Conservation (phyloP, 176 grass and related monocot species). For the Hordeum marinum region DNA sequence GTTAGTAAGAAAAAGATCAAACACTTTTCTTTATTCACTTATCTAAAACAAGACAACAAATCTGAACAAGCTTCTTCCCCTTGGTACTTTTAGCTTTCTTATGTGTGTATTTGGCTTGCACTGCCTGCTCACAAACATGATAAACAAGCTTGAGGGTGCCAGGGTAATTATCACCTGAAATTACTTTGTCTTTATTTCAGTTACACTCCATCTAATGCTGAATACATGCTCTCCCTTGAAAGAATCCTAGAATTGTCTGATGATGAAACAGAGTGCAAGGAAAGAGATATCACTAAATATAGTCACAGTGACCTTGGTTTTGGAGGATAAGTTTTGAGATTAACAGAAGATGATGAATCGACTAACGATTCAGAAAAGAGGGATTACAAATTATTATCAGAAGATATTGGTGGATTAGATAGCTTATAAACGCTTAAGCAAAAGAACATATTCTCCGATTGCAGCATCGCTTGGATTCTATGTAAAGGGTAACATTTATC, state of each 20-base stretch:
- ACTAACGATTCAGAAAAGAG: constrained; percentile 22
- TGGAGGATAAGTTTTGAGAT: constrained; percentile 27
- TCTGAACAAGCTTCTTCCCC: neutral
- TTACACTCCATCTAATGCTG: constrained; percentile 82
- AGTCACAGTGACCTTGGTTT: constrained; percentile 19
- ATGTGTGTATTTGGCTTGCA: neutral
- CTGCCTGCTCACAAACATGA: neutral
- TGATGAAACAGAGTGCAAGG: constrained; percentile 38
- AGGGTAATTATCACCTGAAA: neutral
- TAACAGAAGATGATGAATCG: constrained; percentile 30
- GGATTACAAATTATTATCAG: constrained; percentile 23
- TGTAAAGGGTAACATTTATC: constrained; percentile 57
- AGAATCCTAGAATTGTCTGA: constrained; percentile 62
- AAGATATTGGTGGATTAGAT: constrained; percentile 48
- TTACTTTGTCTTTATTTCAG: constrained; percentile 31
- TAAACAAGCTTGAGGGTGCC: neutral
- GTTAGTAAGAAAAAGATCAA: neutral
- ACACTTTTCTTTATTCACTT: neutral
- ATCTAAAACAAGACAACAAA: neutral
- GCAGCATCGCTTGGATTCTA: constrained; percentile 67
- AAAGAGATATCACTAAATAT: constrained; percentile 36
- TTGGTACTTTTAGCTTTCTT: neutral
- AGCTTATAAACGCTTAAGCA: constrained; percentile 50
- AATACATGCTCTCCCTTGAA: constrained; percentile 88
- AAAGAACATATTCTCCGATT: constrained; percentile 62